Conservation (phyloP, 768 basidiomycete genomes). For the Amanita muscaria region DNA sequence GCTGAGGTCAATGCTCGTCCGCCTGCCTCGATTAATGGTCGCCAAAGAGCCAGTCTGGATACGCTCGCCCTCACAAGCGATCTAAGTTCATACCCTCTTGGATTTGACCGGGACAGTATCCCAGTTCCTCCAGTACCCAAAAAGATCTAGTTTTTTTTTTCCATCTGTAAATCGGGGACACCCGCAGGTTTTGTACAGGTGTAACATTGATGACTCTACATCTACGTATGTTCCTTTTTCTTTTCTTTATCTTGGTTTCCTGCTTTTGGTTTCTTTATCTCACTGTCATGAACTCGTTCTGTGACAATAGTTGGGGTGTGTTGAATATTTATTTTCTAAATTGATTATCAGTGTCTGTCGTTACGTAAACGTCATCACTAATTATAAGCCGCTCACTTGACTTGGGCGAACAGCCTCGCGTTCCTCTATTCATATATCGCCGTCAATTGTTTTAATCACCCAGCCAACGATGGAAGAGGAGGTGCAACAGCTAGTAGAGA, state of each 20-base stretch:
- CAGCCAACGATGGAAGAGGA: constrained; percentile 36
- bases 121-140: constrained; percentile 17
- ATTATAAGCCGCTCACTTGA: too few relatives aligned
- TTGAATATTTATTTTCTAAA: too few relatives aligned
- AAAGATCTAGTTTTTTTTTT: background rate
- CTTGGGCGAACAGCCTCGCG: background rate
- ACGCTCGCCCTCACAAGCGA: constrained; percentile 79
- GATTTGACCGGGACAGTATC: constrained; percentile 50
- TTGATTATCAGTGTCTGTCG: too few relatives aligned
- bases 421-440: background rate
- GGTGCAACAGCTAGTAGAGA: constrained; percentile 50
- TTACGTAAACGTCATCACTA: too few relatives aligned
- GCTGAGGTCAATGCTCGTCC: constrained; percentile 22
- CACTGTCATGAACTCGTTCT: too few relatives aligned
- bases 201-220: constrained; percentile 5
- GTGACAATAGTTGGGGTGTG: too few relatives aligned
- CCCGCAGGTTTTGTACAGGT: constrained; percentile 4
- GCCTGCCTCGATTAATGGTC: constrained; percentile 32
- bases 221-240: background rate
- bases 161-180: background rate
- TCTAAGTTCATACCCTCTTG: constrained; percentile 75
- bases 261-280: too few relatives aligned
- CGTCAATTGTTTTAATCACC: background rate
- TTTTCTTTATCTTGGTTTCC: constrained; percentile 5
- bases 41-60: constrained; percentile 75